Base-by-base conservation (phyloP, 2,329 filamentous ascomycete genomes). In the Fusarium nelsonii region DNA sequence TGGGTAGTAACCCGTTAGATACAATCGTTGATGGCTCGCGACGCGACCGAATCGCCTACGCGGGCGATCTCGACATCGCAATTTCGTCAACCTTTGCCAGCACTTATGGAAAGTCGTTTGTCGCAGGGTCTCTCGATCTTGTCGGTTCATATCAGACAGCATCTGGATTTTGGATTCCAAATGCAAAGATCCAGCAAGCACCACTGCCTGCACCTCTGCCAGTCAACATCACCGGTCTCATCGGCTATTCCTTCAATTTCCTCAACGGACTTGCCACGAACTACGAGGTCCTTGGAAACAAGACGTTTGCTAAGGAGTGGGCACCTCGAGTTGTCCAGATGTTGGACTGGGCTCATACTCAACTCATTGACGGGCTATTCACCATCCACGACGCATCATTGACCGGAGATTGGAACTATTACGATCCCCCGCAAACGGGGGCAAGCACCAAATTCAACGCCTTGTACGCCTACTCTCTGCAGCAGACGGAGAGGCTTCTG, bases 351-450 rank as follows among this genome's bases (percentile, higher is more conserved):
- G 58, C 58, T 1, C 43, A 60, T 1, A 40, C 36, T 0, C 20
- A 40, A 1, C 26, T n/a, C 1, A 16, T 26, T 0, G 28, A 59
- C 0, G 43, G 43, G 0, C 15, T 60, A 1, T 59, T 60, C 4
- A 59, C 58, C 0, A 14, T 60, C 0, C 4, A 60, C 2, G 11
- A 43, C 30, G 15, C 43, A 14, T 14, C 36, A 0, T 32, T 61
- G 2, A 18, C 58, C 0, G 58, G 58, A 28, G 54, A 61, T 2
- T 59, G 58, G 58, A 61, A 59, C 3, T 61, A 59, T 3, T 61
- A 61, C 12, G 54, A 61, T 4, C 58, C 54, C 3, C 8, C 54
- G 0, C 58, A 61, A 10, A 61, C 16, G 2, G 58, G 54, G 0
- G 58, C 54, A 0, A 59, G 58, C 11, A 32, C 58, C 3, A 61